Evolutionary conservation across 495 filamentous ascomycete species (phyloP).

Genomic region (Podospora tetraspora): DNA sequence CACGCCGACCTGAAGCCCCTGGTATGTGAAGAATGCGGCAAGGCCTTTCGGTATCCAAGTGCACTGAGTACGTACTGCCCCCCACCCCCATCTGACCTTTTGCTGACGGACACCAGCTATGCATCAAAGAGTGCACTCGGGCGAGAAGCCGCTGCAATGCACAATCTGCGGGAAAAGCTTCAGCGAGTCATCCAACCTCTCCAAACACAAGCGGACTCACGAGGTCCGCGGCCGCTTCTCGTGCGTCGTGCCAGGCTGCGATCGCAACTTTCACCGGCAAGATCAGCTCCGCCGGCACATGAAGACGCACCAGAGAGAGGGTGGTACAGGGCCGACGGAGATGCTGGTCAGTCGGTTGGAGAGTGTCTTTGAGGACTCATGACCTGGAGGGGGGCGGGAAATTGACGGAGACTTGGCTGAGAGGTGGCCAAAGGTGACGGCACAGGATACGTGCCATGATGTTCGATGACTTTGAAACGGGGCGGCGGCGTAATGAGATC

Average conservation of each 20-base stretch:
- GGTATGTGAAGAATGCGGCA: conserved; percentile 48
- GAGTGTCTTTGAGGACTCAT: conserved; percentile 1
- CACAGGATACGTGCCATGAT: background rate
- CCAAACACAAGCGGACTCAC: conserved; percentile 49
- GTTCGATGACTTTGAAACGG: background rate
- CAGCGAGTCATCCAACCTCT: conserved; percentile 52
- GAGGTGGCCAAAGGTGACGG: background rate
- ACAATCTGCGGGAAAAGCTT: conserved; percentile 46
- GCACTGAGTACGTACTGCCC: conserved; percentile 44
- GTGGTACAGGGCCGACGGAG: background rate
- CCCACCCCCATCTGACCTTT: conserved; percentile 12
- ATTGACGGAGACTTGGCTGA: background rate
- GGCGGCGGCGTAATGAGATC: background rate
- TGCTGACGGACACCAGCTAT: conserved; percentile 37
- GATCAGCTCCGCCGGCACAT: conserved; percentile 50
- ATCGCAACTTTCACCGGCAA: conserved; percentile 49
- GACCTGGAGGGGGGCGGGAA: no score
- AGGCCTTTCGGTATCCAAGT: conserved; percentile 52
- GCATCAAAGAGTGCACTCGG: conserved; percentile 52
- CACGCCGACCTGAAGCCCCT: conserved; percentile 60
- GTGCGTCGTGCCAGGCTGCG: conserved; percentile 44
- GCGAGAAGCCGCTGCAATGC: conserved; percentile 45
- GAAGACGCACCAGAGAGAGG: conserved; percentile 33
- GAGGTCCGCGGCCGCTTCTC: conserved; percentile 46
- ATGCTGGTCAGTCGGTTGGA: conserved; percentile 10